Conservation (phyloP, 257 asterid species). For the Primulina huaijiensis region DNA sequence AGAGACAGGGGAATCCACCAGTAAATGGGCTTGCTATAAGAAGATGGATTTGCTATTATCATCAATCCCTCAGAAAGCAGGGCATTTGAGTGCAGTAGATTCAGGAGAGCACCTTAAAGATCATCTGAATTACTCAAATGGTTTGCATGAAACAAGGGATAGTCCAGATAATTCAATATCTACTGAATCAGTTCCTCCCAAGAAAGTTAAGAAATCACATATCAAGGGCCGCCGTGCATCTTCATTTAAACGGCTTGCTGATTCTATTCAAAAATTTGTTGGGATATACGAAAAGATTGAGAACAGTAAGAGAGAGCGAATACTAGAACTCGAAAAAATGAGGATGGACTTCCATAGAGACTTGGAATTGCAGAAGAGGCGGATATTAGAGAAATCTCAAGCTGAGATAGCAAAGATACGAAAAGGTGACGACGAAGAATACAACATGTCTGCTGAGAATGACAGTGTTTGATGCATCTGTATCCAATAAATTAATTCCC, state of each 20-base stretch:
- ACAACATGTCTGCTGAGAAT: constrained; percentile 40
- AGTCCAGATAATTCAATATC: constrained; percentile 67
- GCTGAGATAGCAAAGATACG: constrained; percentile 74
- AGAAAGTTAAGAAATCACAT: constrained; percentile 35
- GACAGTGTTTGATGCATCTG: constrained; percentile 36
- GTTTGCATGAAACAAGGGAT: constrained; percentile 75
- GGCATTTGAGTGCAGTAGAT: constrained; percentile 72
- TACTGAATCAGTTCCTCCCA: constrained; percentile 52
- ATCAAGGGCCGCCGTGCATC: constrained; percentile 21
- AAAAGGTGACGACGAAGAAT: constrained; percentile 57
- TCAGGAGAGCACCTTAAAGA: constrained; percentile 75
- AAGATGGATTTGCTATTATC: constrained; percentile 67
- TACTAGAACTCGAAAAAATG: constrained; percentile 80
- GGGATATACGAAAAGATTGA: constrained; percentile 78
- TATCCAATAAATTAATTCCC: constrained; percentile 38
- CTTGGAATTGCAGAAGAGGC: constrained; percentile 70
- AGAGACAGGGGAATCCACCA: constrained; percentile 26
- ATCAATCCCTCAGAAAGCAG: constrained; percentile 45
- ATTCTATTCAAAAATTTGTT: constrained; percentile 68
- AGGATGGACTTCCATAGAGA: constrained; percentile 81
- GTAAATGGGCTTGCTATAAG: constrained; percentile 75
- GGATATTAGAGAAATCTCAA: constrained; percentile 75
- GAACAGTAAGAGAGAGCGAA: constrained; percentile 69
- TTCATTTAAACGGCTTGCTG: constrained; percentile 65
- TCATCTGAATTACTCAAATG: constrained; percentile 53